Conservation (phyloP, 225 moss, liverwort and hornwort species). For the Pseudoscleropodium purum region DNA sequence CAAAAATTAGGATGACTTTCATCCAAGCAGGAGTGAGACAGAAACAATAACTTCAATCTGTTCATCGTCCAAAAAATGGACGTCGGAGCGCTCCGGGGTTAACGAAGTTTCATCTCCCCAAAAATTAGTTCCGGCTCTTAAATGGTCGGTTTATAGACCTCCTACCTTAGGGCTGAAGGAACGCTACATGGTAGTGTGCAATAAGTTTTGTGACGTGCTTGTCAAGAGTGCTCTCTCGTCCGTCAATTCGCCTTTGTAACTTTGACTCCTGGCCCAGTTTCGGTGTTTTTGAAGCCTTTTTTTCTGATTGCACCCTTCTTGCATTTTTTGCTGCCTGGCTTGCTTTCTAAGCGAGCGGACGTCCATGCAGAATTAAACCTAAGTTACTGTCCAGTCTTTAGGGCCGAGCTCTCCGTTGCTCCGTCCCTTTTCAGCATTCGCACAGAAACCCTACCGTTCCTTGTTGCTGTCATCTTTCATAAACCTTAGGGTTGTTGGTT, state of each 20-base stretch:
- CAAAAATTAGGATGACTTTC: no score
- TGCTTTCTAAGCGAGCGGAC: background rate
- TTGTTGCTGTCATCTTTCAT: background rate
- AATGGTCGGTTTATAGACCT: no score
- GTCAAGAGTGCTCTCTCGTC: background rate
- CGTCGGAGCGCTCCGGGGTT: no score
- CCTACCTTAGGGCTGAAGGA: no score
- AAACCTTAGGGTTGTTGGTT: background rate
- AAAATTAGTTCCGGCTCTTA: no score
- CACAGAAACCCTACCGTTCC: background rate
- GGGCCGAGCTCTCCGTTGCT: background rate
- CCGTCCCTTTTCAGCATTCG: background rate
- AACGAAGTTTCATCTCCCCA: no score
- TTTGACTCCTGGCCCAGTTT: background rate
- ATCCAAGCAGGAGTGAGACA: no score
- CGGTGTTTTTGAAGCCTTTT: background rate
- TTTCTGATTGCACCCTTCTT: no score
- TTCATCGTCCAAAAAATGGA: no score
- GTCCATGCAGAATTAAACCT: no score
- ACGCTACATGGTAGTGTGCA: background rate
- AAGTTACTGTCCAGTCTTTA: no score
- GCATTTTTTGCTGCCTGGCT: background rate
- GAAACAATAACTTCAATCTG: no score
- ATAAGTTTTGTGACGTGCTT: background rate
- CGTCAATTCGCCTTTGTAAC: background rate